Evolutionary conservation across 2,329 filamentous ascomycete genomes (phyloP).

Genomic region (Fusarium mundagurra): DNA sequence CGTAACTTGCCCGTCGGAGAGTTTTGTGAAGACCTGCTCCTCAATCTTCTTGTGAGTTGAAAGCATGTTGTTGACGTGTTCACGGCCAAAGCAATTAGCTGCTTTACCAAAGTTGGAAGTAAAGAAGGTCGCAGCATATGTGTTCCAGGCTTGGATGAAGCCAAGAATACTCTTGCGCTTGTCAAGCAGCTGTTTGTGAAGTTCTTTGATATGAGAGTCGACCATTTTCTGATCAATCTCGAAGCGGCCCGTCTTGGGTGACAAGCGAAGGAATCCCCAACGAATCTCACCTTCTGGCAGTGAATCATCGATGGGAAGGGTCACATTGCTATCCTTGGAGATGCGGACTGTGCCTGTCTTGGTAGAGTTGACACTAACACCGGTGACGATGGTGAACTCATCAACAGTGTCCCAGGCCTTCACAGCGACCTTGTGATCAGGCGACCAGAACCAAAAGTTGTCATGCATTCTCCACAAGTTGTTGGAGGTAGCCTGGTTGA

Average conservation of each 20-base stretch:
- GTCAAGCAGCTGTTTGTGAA: constrained; percentile 64
- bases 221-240: constrained; percentile 69
- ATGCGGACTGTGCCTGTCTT: constrained; percentile 62
- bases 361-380: constrained; percentile 62
- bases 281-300: constrained; percentile 61
- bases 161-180: constrained; percentile 62
- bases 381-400: constrained; percentile 64
- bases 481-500: constrained; percentile 64
- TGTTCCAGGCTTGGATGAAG: constrained; percentile 62
- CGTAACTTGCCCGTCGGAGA: constrained; percentile 36
- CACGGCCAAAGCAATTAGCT: constrained; percentile 61
- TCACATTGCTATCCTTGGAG: constrained; percentile 33
- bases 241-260: constrained; percentile 62
- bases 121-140: constrained; percentile 63
- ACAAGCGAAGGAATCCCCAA: constrained; percentile 67
- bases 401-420: constrained; percentile 68
- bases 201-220: constrained; percentile 67
- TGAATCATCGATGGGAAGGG: constrained; percentile 39
- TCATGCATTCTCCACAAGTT: constrained; percentile 71
- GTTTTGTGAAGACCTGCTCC: constrained; percentile 55
- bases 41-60: constrained; percentile 60
- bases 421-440: constrained; percentile 61
- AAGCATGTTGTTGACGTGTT: constrained; percentile 63
- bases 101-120: constrained; percentile 62
- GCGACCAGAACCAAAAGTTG: constrained; percentile 74